Percentiles rank a stretch among this genome's conserved stretches.
Evolutionary conservation across 2,329 filamentous ascomycete genomes (phyloP).

Genomic region (Aspergillus bombycis): DNA sequence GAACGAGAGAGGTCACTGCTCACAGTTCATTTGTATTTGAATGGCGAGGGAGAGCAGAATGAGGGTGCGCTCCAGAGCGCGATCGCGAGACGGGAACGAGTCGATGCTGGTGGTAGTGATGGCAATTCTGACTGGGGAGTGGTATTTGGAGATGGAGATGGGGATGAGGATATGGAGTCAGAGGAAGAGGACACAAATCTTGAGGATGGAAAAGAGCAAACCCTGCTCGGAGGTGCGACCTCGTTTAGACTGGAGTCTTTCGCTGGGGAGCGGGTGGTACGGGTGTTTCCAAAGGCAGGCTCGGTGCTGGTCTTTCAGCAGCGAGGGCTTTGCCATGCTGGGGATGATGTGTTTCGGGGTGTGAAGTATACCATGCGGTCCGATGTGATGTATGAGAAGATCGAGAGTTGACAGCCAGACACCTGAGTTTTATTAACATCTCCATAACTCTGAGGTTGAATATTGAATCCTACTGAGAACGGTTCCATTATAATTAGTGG

Average conservation of each 20-base stretch:
- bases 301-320: slow-evolving; percentile 62
- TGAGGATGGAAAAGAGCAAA: not conserved
- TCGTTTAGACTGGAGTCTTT: slow-evolving; percentile 48
- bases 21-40: slow-evolving; percentile 61
- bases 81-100: slow-evolving; percentile 14
- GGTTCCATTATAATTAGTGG: no score
- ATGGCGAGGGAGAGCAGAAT: slow-evolving; percentile 44
- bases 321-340: slow-evolving; percentile 53
- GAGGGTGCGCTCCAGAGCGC: slow-evolving; percentile 25
- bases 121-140: not conserved
- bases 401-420: not conserved
- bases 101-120: not conserved
- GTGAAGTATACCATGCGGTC: slow-evolving; percentile 59
- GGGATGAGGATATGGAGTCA: slow-evolving; percentile 17
- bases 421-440: not conserved
- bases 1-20: slow-evolving; percentile 55
- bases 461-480: no score
- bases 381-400: slow-evolving; percentile 56
- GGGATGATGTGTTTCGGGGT: slow-evolving; percentile 56
- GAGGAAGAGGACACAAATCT: not conserved
- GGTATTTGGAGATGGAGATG: slow-evolving; percentile 15
- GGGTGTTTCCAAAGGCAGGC: slow-evolving; percentile 55
- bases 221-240: slow-evolving; percentile 56
- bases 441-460: no score
- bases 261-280: slow-evolving; percentile 31